Base-by-base conservation (phyloP, 2,329 filamentous ascomycete genomes). In the Cylindrodendrum hubeiense region DNA sequence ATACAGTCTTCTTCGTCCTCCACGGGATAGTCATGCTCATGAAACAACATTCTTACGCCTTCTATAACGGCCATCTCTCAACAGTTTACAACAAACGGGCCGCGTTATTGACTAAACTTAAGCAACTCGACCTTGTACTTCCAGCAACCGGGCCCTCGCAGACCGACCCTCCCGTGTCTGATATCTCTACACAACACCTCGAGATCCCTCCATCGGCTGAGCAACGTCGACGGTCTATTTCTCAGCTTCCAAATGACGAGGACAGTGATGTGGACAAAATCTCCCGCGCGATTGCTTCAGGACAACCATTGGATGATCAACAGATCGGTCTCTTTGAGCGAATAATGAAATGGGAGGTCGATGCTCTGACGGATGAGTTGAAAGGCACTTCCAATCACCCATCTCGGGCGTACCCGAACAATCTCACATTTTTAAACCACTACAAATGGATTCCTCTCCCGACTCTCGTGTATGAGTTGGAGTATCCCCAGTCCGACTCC, bases 11-110 rank as follows among this genome's bases (percentile, higher is more conserved):
- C 77, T 92, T 93, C 54, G 89, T 93, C 10, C 81, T 95, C 19
- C 92, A 95, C 74, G 89, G 89, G 15, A 80, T 95, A 60, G 88
- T 92, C 3, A 91, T 94, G 85, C 76, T 95, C 24, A 95, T 95
- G 93, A 95, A 95, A 81, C 91, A 94, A 78, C 93, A 94, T 76
- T 91, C 90, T 19, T 94, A 93, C 74, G 86, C 90, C 5, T 93
- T 93, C 70, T 94, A 93, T 78, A 95, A 94, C 71, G 92, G 93
- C 7, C 87, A 94, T 67, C 81, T 91, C 54, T 93, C 87, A 3
- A 85, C 87, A 21, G 81, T 88, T 3, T 88, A 89, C 73, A 84
- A 86, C 63, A 82, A 81, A 60, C 81, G 86, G 2, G 69, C 74
- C 12, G 73, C 77, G n/a, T 76, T 88, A n/a, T 75, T 81, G 10